Conservation (phyloP, 2,329 filamentous ascomycete genomes). For the Epichloe gansuensis region DNA sequence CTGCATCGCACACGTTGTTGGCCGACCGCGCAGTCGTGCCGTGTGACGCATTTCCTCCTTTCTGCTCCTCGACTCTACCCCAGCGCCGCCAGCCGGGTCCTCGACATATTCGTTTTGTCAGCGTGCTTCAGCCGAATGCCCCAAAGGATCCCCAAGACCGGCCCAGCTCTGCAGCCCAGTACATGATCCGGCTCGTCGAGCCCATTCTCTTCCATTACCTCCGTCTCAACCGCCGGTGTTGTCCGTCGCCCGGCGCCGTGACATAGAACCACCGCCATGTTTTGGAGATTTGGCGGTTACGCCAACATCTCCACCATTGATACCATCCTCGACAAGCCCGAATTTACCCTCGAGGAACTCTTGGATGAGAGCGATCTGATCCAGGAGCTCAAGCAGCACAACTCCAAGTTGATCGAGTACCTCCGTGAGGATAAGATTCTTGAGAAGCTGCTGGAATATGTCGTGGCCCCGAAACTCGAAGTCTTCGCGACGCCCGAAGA, state of each 20-base stretch:
- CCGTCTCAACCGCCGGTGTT: conserved; percentile 18
- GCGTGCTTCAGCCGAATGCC: conserved; percentile 5
- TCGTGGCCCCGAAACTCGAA: conserved; percentile 64
- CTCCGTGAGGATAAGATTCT: conserved; percentile 78
- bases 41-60: conserved; percentile 4
- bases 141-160: conserved; percentile 1
- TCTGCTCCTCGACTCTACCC: neutral
- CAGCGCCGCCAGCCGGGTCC: neutral
- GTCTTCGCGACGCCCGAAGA: conserved; percentile 38
- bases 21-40: conserved; percentile 2
- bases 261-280: conserved; percentile 58
- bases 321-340: conserved; percentile 89
- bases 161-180: conserved; percentile 6
- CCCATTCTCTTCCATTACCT: conserved; percentile 5
- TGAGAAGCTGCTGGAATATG: conserved; percentile 77
- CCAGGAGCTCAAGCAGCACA: conserved; percentile 96
- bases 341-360: conserved; percentile 89
- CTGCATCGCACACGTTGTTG: neutral
- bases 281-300: conserved; percentile 99
- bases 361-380: conserved; percentile 93
- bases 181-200: conserved; percentile 9
- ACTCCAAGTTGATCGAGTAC: conserved; percentile 94
- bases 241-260: conserved; percentile 20
- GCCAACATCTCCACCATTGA: conserved; percentile 95
- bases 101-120: neutral